These are phyloP conservation scores for Fagus crenata DNA, from an alignment of 306 rosid genomes.

Conservation along the genomic window DNA sequence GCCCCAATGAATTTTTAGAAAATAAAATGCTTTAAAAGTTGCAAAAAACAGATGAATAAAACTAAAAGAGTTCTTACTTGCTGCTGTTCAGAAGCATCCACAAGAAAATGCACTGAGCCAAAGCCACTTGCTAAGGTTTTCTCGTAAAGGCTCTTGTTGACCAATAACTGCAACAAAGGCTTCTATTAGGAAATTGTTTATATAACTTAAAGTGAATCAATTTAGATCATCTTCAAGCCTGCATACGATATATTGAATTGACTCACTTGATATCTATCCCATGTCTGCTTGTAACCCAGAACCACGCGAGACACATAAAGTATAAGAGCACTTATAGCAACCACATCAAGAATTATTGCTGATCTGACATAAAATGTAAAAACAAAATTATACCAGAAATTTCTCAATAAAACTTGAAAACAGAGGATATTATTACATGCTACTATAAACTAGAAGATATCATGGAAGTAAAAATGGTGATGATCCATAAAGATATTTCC, in stretches of 20 bases:
- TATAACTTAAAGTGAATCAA: conserved; percentile 22
- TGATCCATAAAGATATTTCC: not conserved
- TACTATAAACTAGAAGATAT: not conserved
- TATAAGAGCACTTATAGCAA: conserved; percentile 79
- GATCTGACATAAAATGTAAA: conserved; percentile 55
- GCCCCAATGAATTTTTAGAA: not conserved
- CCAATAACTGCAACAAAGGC: conserved; percentile 66
- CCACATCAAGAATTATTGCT: conserved; percentile 83
- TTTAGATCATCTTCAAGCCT: conserved; percentile 17
- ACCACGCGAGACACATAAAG: conserved; percentile 75
- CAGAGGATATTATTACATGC: not conserved
- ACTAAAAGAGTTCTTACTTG: conserved; percentile 56
- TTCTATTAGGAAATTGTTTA: conserved; percentile 28
- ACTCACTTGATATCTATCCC: conserved; percentile 97
- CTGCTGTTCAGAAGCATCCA: conserved; percentile 97
- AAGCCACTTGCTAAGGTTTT: conserved; percentile 97
- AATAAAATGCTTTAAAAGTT: not conserved
- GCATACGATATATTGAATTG: conserved; percentile 16
- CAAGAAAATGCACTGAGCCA: conserved; percentile 91
- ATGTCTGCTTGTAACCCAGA: conserved; percentile 95
- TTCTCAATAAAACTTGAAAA: conserved; percentile 25
- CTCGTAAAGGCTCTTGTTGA: conserved; percentile 87
- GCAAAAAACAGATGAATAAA: not conserved
- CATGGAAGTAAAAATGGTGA: conserved; percentile 15
- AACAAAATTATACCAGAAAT: conserved; percentile 25